These are phyloP conservation scores for Phytomonas sp. DNA, from an alignment of 208 protist genomes.

Conservation along the genomic window DNA sequence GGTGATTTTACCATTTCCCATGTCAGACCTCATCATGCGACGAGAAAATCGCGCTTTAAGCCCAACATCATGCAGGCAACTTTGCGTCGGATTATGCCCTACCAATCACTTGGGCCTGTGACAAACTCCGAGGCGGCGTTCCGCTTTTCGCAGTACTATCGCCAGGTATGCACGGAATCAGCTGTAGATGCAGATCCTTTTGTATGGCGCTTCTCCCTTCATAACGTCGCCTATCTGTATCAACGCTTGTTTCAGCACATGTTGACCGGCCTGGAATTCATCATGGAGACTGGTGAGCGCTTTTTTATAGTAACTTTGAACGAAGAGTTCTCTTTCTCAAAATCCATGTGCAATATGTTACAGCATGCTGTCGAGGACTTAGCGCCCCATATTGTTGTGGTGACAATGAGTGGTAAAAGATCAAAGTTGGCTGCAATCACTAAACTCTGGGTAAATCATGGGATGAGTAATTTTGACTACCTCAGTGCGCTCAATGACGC, in stretches of 20 bases:
- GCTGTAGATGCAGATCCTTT: constrained; percentile 25
- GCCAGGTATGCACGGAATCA: constrained; percentile 46
- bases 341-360: constrained; percentile 26
- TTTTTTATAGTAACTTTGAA: constrained; percentile 57
- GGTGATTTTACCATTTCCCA: constrained; percentile 57
- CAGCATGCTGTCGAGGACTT: constrained; percentile 20
- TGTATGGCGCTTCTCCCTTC: constrained; percentile 51
- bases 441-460: constrained; percentile 65
- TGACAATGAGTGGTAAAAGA: constrained; percentile 33
- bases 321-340: constrained; percentile 58
- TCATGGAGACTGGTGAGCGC: constrained; percentile 44
- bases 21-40: constrained; percentile 33
- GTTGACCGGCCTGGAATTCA: constrained; percentile 49
- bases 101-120: constrained; percentile 13
- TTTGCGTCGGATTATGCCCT: constrained; percentile 31
- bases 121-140: constrained; percentile 37
- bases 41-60: constrained; percentile 26
- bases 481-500: constrained; percentile 85
- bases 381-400: constrained; percentile 22
- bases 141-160: constrained; percentile 71
- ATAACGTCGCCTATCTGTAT: constrained; percentile 29
- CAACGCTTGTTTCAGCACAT: constrained; percentile 69
- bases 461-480: constrained; percentile 89
- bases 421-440: constrained; percentile 23
- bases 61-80: constrained; percentile 29